Base-by-base conservation (phyloP, 371 early-diverging fungal species). In the Mucor piriformis region DNA sequence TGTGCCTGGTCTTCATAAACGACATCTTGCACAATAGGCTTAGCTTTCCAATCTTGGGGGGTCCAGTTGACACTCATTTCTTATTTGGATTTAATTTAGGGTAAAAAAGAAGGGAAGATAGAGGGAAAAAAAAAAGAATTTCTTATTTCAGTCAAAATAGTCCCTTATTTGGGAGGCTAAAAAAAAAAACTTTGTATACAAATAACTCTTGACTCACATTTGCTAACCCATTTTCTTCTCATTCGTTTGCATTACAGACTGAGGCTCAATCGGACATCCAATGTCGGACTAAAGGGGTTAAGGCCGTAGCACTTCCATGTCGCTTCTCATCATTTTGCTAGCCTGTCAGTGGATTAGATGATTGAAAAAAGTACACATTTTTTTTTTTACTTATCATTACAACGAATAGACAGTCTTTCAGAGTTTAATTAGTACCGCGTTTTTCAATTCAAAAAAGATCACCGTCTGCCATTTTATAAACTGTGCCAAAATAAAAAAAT, bases 1-100 rank as follows among this genome's bases (percentile, higher is more conserved):
- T 84, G 87, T 15, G 69, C 83, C 43, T 80, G 85, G 66, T 95
- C 86, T 43, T 90, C 90, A 73, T 95, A 97, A 34, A 76, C 76
- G 38, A 96, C 98, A 47, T 93, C 93, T 76, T 97, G 98, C 43
- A 86, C 86, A 66, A 94, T 89, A 50, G 93, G 91, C 75, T 92
- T 93, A 54, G 78, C 65, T 56, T 83, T 81, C 95, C 95, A 96
- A 57, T 89, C 89, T 47, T 79, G 75, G 1, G 92, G 92, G 6
- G 87, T 67, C 97, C 97, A 97, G 50, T 51, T 49, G 35, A 27
- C 21, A 48, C 50, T 29, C 50, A 50, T 58, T 24, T 43, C 32
- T 38, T 10, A 43, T 40, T 40, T 16, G 18, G 16, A 24, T 23
- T 24, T 18, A 6, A 46, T 42, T 42, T 15, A 18, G 4, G n/a